Evolutionary conservation across 371 early-diverging fungal species (phyloP).

Genomic region (Chytridiales sp.): DNA sequence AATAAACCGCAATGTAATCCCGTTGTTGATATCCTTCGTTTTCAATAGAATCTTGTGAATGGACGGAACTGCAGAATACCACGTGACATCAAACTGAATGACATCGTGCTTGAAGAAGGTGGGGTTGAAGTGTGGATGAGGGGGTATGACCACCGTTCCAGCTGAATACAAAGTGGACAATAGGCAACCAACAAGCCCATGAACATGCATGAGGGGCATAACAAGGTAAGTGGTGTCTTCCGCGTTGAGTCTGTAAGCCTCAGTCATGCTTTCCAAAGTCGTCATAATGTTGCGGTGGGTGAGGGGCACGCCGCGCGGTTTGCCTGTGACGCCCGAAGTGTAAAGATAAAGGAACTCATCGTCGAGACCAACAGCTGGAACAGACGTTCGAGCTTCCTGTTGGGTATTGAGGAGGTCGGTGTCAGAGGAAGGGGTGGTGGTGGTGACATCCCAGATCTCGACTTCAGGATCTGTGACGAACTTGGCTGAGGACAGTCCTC

Average conservation of each 20-base stretch:
- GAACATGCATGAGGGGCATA: constrained; percentile 93
- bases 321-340: constrained; percentile 73
- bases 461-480: no score
- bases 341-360: constrained; percentile 15
- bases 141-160: constrained; percentile 77
- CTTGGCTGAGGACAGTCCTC: constrained; percentile 36
- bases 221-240: constrained; percentile 71
- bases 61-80: constrained; percentile 71
- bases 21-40: constrained; percentile 40
- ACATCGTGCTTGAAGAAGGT: constrained; percentile 79
- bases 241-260: constrained; percentile 64
- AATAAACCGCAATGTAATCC: constrained; percentile 68
- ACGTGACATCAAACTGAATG: constrained; percentile 41
- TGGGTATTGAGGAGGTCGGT: no score
- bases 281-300: constrained; percentile 75
- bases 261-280: constrained; percentile 70
- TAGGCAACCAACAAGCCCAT: constrained; percentile 79
- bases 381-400: no score
- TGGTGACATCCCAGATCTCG: no score
- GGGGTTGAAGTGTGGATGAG: constrained; percentile 76
- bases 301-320: constrained; percentile 80
- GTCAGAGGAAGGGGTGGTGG: no score
- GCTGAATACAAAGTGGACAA: constrained; percentile 75
- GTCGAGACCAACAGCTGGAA: constrained; percentile 77
- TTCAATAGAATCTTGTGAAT: constrained; percentile 67